Conservation (phyloP, 2,329 filamentous ascomycete genomes). For the Rosellinia necatrix region DNA sequence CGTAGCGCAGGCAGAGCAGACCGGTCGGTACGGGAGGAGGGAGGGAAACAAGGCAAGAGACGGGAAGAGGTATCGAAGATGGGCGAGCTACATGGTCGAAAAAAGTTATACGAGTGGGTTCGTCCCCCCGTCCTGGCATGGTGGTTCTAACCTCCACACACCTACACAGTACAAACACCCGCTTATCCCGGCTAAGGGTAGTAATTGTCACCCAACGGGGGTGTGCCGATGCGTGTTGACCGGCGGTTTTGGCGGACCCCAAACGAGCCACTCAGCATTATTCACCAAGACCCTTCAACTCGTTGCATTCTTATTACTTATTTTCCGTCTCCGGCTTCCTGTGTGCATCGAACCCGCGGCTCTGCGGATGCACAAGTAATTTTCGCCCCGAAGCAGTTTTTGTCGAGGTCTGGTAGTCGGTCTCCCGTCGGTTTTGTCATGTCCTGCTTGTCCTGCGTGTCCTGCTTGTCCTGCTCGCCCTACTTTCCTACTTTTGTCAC, state of each 20-base stretch:
- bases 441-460: too few relatives aligned
- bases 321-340: background rate
- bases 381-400: background rate
- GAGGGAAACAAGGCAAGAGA: slow-evolving; percentile 7
- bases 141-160: slow-evolving; percentile 10
- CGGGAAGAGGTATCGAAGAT: slow-evolving; percentile 12
- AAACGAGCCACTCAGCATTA: slow-evolving; percentile 1
- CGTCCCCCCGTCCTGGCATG: slow-evolving; percentile 1
- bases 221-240: slow-evolving; percentile 16
- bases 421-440: too few relatives aligned
- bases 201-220: slow-evolving; percentile 25
- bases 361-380: background rate
- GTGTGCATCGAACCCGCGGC: too few relatives aligned
- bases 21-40: slow-evolving; percentile 2
- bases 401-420: slow-evolving; percentile 5
- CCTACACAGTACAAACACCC: slow-evolving; percentile 21
- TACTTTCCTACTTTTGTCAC: background rate
- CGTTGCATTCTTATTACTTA: slow-evolving; percentile 9
- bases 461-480: too few relatives aligned
- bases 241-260: slow-evolving; percentile 19
- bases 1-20: too few relatives aligned
- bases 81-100: background rate
- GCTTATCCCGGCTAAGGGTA: slow-evolving; percentile 18
- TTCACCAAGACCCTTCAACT: background rate
- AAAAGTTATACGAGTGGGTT: slow-evolving; percentile 12